Evolutionary conservation across 164 flowering plant genomes (phyloP).

Genomic region (Vitis riparia): DNA sequence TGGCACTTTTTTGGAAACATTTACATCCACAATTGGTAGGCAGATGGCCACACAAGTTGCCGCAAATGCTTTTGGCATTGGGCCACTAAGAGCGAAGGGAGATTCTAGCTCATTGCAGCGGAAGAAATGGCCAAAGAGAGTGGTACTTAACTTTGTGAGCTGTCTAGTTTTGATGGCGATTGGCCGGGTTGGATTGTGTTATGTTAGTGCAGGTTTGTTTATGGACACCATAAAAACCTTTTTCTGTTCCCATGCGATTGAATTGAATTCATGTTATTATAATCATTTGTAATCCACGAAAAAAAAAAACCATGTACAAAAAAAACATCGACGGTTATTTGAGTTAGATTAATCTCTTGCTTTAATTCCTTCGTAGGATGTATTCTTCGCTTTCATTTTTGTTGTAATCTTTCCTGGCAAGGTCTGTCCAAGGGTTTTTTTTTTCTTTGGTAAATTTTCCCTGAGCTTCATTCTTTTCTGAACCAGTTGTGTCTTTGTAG

Average conservation of each 20-base stretch:
- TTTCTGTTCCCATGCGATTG: neutral
- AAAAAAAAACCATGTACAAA: conserved; percentile 6
- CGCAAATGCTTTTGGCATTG: neutral
- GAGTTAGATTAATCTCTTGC: too few relatives aligned
- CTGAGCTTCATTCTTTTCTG: too few relatives aligned
- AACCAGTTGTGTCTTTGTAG: too few relatives aligned
- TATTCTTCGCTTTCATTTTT: too few relatives aligned
- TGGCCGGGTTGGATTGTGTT: conserved; percentile 7
- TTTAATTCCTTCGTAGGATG: too few relatives aligned
- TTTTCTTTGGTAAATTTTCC: too few relatives aligned
- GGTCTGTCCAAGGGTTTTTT: too few relatives aligned
- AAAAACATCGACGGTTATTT: too few relatives aligned
- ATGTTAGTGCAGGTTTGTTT: conserved; percentile 9
- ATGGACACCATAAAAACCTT: conserved; percentile 1
- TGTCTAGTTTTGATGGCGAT: conserved; percentile 10
- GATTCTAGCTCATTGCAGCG: neutral
- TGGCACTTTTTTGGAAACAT: neutral
- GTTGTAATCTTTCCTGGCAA: too few relatives aligned
- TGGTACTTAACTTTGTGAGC: conserved; percentile 13
- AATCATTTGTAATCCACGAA: too few relatives aligned
- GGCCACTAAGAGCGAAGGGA: neutral
- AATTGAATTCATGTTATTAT: neutral
- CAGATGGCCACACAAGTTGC: conserved; percentile 9
- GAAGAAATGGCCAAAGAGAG: neutral
- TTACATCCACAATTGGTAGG: conserved; percentile 2